These are phyloP conservation scores for Plasmodium cynomolgi DNA, from an alignment of 169 alveolate genomes.

Conservation along the genomic window DNA sequence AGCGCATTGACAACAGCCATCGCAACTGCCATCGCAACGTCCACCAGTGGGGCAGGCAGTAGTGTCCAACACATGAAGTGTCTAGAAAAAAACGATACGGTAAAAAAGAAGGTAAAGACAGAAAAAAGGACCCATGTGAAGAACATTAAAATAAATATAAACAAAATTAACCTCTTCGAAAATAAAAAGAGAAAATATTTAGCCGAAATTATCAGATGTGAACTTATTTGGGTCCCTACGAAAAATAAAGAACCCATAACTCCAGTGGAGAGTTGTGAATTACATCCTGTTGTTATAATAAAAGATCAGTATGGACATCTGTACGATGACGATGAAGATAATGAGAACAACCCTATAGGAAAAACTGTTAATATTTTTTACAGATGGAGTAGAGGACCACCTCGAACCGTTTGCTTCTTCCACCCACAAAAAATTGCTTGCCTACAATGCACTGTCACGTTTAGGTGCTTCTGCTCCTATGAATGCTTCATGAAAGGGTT, in stretches of 20 bases:
- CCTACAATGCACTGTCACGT: conserved; percentile 83
- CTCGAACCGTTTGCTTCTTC: conserved; percentile 85
- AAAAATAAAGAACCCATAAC: conserved; percentile 80
- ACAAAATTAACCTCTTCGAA: background rate
- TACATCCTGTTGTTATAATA: conserved; percentile 85
- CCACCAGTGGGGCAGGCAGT: background rate
- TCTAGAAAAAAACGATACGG: background rate
- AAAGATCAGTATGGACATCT: conserved; percentile 79
- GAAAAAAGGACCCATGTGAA: conserved; percentile 1
- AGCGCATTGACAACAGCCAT: conserved; percentile 1
- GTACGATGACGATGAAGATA: conserved; percentile 80
- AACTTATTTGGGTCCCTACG: conserved; percentile 78
- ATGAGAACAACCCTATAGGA: conserved; percentile 75
- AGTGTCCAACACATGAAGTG: background rate
- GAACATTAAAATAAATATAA: background rate
- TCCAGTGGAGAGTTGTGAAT: conserved; percentile 86
- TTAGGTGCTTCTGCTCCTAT: conserved; percentile 84
- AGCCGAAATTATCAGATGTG: conserved; percentile 78
- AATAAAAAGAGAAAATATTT: conserved; percentile 30
- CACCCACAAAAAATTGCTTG: conserved; percentile 84
- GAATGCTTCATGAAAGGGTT: conserved; percentile 81
- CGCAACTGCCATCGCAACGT: background rate
- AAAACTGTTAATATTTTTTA: conserved; percentile 75
- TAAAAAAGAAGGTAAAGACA: background rate
- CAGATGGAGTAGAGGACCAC: conserved; percentile 87